Evolutionary conservation across 2,329 filamentous ascomycete genomes (phyloP).

Genomic region (Cadophora gregata): DNA sequence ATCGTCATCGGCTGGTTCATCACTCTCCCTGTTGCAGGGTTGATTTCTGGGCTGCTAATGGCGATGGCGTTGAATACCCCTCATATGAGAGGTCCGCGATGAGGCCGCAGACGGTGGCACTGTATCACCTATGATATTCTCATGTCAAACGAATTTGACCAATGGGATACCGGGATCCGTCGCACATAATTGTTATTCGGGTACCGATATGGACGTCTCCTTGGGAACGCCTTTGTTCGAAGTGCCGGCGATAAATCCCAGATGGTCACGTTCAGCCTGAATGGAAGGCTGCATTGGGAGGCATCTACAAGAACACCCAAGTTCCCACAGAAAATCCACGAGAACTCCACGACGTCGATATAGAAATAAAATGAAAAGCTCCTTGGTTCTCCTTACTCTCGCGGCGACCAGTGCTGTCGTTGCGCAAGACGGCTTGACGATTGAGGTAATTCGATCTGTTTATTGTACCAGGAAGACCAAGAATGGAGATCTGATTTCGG

Average conservation of each 20-base stretch:
- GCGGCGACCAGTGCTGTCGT: not conserved
- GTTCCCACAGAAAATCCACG: not conserved
- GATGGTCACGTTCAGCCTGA: not conserved
- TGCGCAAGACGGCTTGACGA: not conserved
- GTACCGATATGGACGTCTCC: not conserved
- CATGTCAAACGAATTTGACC: not conserved
- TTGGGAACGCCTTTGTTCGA: not conserved
- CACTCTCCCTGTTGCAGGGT: not conserved
- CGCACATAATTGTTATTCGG: not conserved
- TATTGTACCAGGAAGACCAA: constrained; percentile 1
- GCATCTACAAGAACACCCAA: not conserved
- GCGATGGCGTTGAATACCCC: not conserved
- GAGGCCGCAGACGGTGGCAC: not conserved
- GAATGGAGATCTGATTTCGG: constrained; percentile 19
- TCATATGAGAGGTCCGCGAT: not conserved
- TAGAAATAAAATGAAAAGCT: not conserved
- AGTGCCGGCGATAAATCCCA: not conserved
- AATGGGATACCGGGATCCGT: not conserved
- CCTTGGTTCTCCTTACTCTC: not conserved
- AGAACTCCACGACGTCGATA: not conserved
- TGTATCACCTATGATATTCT: not conserved
- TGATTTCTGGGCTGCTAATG: not conserved
- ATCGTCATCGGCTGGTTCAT: not conserved
- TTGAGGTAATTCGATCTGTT: not conserved
- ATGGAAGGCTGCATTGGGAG: not conserved